Conservation (phyloP, 805 yeast genomes). For the Candida orba region DNA sequence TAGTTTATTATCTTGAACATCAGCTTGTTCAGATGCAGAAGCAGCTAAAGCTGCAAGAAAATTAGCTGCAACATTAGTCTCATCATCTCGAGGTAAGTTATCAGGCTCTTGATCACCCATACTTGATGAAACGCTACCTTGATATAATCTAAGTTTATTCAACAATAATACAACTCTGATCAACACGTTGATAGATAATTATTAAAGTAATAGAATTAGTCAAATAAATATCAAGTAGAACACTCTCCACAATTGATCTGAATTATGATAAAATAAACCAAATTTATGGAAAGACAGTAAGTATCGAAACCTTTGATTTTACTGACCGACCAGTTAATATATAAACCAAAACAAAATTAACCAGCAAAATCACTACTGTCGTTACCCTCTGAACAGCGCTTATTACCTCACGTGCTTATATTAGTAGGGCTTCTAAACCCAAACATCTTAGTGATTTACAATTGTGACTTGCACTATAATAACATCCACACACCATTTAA, state of each 20-base stretch:
- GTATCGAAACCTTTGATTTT: not conserved
- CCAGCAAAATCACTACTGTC: no score
- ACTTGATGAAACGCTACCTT: not conserved
- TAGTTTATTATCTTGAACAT: not conserved
- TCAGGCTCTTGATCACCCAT: slow-evolving; percentile 1
- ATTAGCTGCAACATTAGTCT: not conserved
- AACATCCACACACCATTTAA: no score
- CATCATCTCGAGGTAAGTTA: not conserved
- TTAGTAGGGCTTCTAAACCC: not conserved
- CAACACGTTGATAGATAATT: not conserved
- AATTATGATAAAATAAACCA: not conserved
- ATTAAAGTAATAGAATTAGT: not conserved
- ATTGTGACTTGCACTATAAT: not conserved
- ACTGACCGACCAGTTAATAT: not conserved
- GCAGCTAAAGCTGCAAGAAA: no score
- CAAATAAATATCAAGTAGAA: not conserved
- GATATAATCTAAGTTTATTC: not conserved
- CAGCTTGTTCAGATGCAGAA: not conserved
- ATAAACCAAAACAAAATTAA: not conserved
- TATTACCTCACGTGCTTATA: no score
- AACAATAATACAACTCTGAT: not conserved
- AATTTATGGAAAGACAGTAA: not conserved
- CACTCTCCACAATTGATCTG: not conserved
- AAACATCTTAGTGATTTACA: not conserved
- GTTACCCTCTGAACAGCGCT: no score